Evolutionary conservation across 1,284 basidiomycete genomes (phyloP).

Genomic region (Omphalotus olearius): DNA sequence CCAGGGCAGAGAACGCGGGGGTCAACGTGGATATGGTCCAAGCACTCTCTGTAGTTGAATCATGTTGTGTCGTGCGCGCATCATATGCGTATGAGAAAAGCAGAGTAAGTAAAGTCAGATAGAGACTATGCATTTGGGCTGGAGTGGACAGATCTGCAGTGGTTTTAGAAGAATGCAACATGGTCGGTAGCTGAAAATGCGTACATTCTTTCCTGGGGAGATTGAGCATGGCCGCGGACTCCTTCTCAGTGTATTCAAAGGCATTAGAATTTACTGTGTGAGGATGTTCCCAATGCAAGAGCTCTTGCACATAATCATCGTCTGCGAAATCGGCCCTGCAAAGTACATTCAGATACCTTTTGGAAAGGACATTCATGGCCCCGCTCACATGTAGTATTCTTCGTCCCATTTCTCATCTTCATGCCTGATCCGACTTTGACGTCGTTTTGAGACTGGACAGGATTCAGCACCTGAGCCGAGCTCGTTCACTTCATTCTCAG

Average conservation of each 20-base stretch:
- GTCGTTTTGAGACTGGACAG: slow-evolving; percentile 37
- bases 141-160: slow-evolving; percentile 53
- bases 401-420: slow-evolving; percentile 77
- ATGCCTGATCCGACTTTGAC: slow-evolving; percentile 44
- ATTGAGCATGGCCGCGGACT: slow-evolving; percentile 62
- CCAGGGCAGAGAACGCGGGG: slow-evolving; percentile 73
- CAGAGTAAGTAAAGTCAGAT: slow-evolving; percentile 63
- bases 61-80: slow-evolving; percentile 65
- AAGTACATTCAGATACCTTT: slow-evolving; percentile 2
- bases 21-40: slow-evolving; percentile 73
- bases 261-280: slow-evolving; percentile 27
- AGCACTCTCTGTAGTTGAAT: slow-evolving; percentile 77
- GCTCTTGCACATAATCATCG: slow-evolving; percentile 65
- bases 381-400: slow-evolving; percentile 72
- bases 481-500: slow-evolving; percentile 77
- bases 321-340: slow-evolving; percentile 75
- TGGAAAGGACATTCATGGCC: slow-evolving; percentile 8
- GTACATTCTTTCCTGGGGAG: slow-evolving; percentile 76
- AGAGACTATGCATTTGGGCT: slow-evolving; percentile 52
- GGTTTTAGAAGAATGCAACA: slow-evolving; percentile 6
- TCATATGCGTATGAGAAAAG: slow-evolving; percentile 78
- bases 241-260: slow-evolving; percentile 63
- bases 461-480: slow-evolving; percentile 64
- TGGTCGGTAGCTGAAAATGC: slow-evolving; percentile 24
- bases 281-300: slow-evolving; percentile 61